Percentiles rank a stretch among this genome's conserved stretches.
Conservation (phyloP, 345 rosid species). For the Fremontodendron californicum region DNA sequence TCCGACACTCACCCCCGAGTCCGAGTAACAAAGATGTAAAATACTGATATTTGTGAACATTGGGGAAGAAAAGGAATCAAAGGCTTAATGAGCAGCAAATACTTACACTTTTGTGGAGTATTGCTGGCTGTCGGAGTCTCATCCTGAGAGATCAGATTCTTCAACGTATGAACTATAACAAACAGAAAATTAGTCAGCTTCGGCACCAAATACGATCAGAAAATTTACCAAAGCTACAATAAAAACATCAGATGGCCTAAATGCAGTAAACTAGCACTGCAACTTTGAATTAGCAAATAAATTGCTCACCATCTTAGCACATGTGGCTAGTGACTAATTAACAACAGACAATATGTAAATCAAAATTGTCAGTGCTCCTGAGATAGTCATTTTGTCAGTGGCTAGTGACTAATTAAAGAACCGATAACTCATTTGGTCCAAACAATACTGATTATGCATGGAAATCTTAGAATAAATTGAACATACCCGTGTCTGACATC, state of each 20-base stretch:
- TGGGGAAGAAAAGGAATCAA: conserved; percentile 3
- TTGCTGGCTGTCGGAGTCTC: conserved; percentile 55
- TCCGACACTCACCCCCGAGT: too few relatives aligned
- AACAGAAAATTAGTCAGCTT: conserved; percentile 24
- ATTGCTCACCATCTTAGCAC: background rate
- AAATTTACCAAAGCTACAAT: background rate
- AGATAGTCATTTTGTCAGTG: too few relatives aligned
- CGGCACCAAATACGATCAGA: background rate
- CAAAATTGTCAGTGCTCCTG: background rate
- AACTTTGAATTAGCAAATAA: background rate
- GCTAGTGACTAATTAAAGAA: too few relatives aligned
- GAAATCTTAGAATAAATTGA: too few relatives aligned
- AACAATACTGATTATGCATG: background rate
- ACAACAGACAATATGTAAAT: background rate
- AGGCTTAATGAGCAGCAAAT: background rate
- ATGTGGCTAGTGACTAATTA: background rate
- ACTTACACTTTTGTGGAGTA: conserved; percentile 70
- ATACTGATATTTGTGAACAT: background rate
- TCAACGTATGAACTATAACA: conserved; percentile 61
- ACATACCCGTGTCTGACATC: too few relatives aligned
- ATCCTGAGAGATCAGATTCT: conserved; percentile 79
- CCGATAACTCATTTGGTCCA: background rate
- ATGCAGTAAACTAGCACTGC: background rate
- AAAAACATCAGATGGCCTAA: background rate
- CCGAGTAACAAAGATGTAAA: too few relatives aligned